phyloP scores from a whole-genome alignment of 108 stramenopile genomes.

The Conticribra guillardii region DNA sequence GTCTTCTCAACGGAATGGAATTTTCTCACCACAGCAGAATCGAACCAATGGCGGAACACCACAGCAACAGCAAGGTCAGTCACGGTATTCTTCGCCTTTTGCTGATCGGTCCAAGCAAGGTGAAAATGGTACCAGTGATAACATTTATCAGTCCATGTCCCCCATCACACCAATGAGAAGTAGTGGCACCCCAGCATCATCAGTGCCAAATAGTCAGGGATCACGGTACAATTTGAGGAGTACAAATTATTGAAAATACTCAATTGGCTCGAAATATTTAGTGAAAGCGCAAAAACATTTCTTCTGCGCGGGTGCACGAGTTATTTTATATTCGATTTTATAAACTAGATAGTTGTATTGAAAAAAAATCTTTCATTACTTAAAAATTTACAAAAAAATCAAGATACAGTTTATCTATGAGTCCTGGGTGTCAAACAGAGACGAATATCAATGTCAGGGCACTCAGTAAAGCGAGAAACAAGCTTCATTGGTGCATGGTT shows the following conservation, averaged over 20 bases:
- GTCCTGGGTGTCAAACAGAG: no score
- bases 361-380: no score
- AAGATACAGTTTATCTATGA: no score
- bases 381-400: no score
- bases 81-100: constrained; percentile 20
- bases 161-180: neutral
- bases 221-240: neutral
- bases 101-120: neutral
- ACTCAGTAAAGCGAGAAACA: neutral
- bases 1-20: constrained; percentile 41
- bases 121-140: constrained; percentile 25
- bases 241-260: neutral
- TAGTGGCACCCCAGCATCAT: neutral
- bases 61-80: constrained; percentile 1
- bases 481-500: neutral
- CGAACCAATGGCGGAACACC: constrained; percentile 5
- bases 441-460: neutral
- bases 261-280: no score
- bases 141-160: constrained; percentile 36
- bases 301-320: no score
- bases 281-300: no score
- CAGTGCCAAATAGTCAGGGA: neutral
- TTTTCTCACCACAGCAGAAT: constrained; percentile 32
- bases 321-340: no score
- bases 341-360: no score